Evolutionary conservation across 2,329 filamentous ascomycete genomes (phyloP).

Genomic region (Dactylellina parvicollis): DNA sequence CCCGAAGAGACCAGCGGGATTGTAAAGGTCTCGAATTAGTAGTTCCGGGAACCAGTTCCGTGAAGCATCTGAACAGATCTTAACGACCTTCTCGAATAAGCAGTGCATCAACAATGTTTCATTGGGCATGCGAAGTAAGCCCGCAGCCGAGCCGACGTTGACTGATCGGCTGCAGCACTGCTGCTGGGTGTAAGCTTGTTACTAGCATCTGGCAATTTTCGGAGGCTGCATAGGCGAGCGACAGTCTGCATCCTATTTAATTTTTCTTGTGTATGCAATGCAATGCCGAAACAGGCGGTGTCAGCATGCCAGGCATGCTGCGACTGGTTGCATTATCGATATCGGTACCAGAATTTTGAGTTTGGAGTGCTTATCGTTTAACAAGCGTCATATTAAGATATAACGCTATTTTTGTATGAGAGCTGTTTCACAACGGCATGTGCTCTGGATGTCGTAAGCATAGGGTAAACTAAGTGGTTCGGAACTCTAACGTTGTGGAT

Average conservation of each 20-base stretch:
- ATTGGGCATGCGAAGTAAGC: conserved; percentile 35
- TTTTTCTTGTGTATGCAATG: conserved; percentile 20
- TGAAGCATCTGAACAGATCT: neutral
- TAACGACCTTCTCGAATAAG: conserved; percentile 1
- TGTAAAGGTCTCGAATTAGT: too few relatives aligned
- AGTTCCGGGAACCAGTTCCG: neutral
- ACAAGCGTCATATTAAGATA: neutral
- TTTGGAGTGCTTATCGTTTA: neutral
- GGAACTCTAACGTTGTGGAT: neutral
- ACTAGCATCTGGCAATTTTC: neutral
- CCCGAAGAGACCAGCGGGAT: too few relatives aligned
- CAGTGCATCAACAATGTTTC: conserved; percentile 15
- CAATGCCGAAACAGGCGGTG: conserved; percentile 42
- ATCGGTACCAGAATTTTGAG: conserved; percentile 33
- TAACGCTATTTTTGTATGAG: conserved; percentile 2
- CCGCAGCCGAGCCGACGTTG: conserved; percentile 28
- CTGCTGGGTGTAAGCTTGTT: neutral
- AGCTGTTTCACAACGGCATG: neutral
- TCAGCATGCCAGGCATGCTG: conserved; percentile 21
- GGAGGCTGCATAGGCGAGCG: conserved; percentile 24
- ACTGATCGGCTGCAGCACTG: conserved; percentile 22
- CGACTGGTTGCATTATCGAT: conserved; percentile 49
- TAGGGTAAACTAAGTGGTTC: too few relatives aligned
- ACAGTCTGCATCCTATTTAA: conserved; percentile 9
- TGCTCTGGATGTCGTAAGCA: neutral